phyloP scores from a whole-genome alignment of 768 basidiomycete species.

The Tubosaeta sp. region DNA sequence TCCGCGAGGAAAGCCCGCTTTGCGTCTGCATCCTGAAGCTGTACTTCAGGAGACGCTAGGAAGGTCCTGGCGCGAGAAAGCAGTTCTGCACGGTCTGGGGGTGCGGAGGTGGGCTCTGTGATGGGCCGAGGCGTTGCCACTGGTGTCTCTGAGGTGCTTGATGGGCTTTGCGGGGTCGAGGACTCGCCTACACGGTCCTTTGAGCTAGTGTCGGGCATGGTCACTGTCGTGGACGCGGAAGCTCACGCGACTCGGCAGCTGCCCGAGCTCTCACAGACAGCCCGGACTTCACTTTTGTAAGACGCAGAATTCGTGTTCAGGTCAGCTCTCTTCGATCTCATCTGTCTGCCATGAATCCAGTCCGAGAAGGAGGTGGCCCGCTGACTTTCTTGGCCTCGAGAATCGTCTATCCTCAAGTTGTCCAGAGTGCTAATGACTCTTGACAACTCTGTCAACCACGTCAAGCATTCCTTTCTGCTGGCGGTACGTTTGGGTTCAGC shows the following conservation, averaged over 20 bases:
- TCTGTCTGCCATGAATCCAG: too few relatives aligned
- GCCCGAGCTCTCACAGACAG: too few relatives aligned
- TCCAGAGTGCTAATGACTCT: too few relatives aligned
- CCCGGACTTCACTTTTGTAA: too few relatives aligned
- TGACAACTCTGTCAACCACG: too few relatives aligned
- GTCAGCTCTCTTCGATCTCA: background rate
- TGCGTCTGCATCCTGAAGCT: slow-evolving; percentile 47
- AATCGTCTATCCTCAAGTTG: too few relatives aligned
- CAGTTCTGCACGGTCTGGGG: slow-evolving; percentile 38
- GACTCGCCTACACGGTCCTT: slow-evolving; percentile 2
- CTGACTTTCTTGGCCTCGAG: too few relatives aligned
- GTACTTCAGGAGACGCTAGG: slow-evolving; percentile 61
- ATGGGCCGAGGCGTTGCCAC: background rate
- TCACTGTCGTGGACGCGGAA: background rate
- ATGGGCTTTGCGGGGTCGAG: background rate
- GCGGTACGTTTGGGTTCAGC: too few relatives aligned
- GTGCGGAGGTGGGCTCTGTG: background rate
- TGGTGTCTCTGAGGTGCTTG: background rate
- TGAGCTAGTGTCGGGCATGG: slow-evolving; percentile 17
- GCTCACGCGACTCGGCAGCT: too few relatives aligned
- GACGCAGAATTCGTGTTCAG: too few relatives aligned
- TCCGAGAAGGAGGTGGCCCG: too few relatives aligned
- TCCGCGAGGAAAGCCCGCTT: slow-evolving; percentile 65
- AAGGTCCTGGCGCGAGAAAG: slow-evolving; percentile 58
- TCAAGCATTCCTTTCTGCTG: too few relatives aligned